Evolutionary conservation across 768 basidiomycete species (phyloP).

Genomic region (Ephemerocybe angulata): DNA sequence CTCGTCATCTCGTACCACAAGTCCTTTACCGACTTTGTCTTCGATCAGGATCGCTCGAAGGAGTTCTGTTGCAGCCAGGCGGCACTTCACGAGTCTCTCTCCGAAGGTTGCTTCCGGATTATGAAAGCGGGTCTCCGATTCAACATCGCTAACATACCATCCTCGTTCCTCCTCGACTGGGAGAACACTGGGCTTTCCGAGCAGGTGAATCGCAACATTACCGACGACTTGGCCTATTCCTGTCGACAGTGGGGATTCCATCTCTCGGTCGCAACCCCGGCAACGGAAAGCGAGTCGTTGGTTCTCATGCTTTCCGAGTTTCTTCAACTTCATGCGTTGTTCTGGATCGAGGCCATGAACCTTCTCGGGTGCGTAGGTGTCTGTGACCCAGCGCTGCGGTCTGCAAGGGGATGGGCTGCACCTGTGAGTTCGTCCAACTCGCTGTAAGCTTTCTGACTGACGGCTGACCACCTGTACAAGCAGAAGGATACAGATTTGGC

Average conservation of each 20-base stretch:
- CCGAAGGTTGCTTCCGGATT: conserved; percentile 19
- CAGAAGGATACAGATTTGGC: background rate
- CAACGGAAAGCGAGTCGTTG: background rate
- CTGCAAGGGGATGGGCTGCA: background rate
- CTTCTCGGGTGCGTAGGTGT: background rate
- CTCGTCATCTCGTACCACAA: background rate
- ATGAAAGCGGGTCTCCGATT: conserved; percentile 17
- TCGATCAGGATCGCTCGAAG: background rate
- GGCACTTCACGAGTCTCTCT: too few species aligned
- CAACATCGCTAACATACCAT: conserved; percentile 19
- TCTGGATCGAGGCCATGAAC: conserved; percentile 12
- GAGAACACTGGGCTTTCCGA: conserved; percentile 2
- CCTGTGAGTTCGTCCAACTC: background rate
- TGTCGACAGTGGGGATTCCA: conserved; percentile 13
- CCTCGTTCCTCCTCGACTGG: conserved; percentile 17
- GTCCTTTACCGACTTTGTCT: background rate
- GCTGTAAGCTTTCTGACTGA: background rate
- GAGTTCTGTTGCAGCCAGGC: background rate
- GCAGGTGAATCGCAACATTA: conserved; percentile 13
- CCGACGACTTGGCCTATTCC: conserved; percentile 6
- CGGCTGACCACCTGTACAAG: background rate
- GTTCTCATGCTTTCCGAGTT: conserved; percentile 7
- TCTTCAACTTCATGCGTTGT: conserved; percentile 5
- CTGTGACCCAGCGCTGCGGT: background rate
- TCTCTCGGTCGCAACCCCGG: background rate